These are phyloP conservation scores for Ceratobasidium sp. DNA, from an alignment of 1,284 basidiomycete genomes.

Conservation along the genomic window DNA sequence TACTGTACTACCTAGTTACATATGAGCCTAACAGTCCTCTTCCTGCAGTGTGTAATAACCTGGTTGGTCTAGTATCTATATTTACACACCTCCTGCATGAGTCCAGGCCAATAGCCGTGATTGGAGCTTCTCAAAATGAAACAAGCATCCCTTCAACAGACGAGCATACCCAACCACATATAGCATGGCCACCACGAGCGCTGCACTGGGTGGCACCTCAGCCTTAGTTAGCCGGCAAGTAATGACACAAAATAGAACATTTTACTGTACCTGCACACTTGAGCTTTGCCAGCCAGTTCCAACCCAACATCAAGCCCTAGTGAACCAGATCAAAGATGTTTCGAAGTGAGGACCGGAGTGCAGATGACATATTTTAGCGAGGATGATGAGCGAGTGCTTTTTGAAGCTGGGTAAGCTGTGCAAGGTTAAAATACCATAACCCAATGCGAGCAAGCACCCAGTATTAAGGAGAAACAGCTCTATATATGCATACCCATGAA, in stretches of 20 bases:
- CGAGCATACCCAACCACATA: conserved; percentile 48
- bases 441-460: conserved; percentile 64
- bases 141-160: conserved; percentile 47
- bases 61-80: too few relatives aligned
- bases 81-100: too few relatives aligned
- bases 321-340: conserved; percentile 49
- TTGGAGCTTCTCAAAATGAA: conserved; percentile 43
- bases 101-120: too few relatives aligned
- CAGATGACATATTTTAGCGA: conserved; percentile 59
- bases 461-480: neutral
- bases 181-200: conserved; percentile 49
- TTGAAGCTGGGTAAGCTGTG: conserved; percentile 66
- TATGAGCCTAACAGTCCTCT: too few relatives aligned
- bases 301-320: conserved; percentile 36
- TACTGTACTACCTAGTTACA: too few relatives aligned
- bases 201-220: conserved; percentile 51
- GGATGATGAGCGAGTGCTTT: conserved; percentile 60
- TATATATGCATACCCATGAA: conserved; percentile 55
- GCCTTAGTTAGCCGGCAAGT: conserved; percentile 34
- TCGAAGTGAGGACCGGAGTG: conserved; percentile 49
- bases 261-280: conserved; percentile 49
- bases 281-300: conserved; percentile 9
- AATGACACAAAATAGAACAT: neutral
- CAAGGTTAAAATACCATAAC: conserved; percentile 67
- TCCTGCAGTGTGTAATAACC: too few relatives aligned